Percentiles rank a stretch among this genome's conserved stretches.
Conservation (phyloP, 2,329 filamentous ascomycete genomes). For the Trichoderma oligosporum region DNA sequence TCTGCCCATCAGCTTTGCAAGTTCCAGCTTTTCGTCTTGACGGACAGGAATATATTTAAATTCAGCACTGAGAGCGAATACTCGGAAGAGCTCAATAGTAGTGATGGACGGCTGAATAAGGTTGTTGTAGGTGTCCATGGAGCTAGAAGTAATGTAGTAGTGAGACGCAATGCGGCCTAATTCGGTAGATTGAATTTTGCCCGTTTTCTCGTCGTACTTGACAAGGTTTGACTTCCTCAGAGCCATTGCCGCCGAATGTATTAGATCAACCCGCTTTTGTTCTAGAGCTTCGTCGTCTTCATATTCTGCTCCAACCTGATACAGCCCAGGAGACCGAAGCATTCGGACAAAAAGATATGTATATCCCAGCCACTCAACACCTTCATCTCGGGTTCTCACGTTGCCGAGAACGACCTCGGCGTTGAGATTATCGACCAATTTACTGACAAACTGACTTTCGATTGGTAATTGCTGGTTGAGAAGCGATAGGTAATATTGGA, state of each 20-base stretch:
- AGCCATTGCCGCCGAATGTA: slow-evolving; percentile 86
- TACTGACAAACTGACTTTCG: slow-evolving; percentile 91
- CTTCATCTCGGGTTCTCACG: slow-evolving; percentile 85
- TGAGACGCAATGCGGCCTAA: slow-evolving; percentile 94
- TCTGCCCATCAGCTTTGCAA: slow-evolving; percentile 82
- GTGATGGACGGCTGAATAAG: slow-evolving; percentile 91
- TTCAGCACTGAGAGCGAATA: slow-evolving; percentile 93
- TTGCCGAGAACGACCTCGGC: slow-evolving; percentile 95
- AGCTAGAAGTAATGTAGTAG: slow-evolving; percentile 95
- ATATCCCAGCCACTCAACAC: slow-evolving; percentile 98
- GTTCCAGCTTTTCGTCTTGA: slow-evolving; percentile 94
- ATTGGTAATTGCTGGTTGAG: slow-evolving; percentile 97
- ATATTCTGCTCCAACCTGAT: slow-evolving; percentile 94
- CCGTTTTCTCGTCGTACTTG: slow-evolving; percentile 93
- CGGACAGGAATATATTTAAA: slow-evolving; percentile 99
- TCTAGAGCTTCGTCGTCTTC: slow-evolving; percentile 87
- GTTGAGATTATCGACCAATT: slow-evolving; percentile 91
- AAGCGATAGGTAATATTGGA: slow-evolving; percentile 94
- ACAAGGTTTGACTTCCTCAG: slow-evolving; percentile 83
- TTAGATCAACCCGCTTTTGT: slow-evolving; percentile 94
- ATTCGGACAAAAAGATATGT: slow-evolving; percentile 97
- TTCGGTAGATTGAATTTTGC: slow-evolving; percentile 84
- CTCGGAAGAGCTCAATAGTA: slow-evolving; percentile 91
- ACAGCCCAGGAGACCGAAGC: slow-evolving; percentile 89
- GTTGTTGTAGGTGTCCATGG: slow-evolving; percentile 95